A percentile compares a stretch with the other conserved stretches of the same genome.
Conservation (phyloP, 768 basidiomycete species). For the Coprinellus micaceus region DNA sequence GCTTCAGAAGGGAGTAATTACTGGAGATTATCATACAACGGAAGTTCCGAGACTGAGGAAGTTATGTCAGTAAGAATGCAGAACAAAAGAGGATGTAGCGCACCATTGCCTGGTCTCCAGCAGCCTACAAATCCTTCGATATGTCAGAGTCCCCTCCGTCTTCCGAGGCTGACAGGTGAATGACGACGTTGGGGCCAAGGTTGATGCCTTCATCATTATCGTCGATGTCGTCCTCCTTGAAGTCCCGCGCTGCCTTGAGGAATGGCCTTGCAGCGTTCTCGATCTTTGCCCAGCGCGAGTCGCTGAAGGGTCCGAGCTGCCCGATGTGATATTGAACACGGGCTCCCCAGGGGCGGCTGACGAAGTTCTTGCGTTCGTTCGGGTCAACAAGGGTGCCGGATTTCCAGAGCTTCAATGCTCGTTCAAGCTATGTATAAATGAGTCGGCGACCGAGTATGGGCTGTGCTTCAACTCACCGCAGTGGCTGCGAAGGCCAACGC, state of each 20-base stretch:
- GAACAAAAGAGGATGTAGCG: too few species aligned
- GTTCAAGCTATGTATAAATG: neutral
- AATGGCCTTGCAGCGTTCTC: neutral
- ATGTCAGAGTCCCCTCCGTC: too few species aligned
- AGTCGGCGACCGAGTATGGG: too few species aligned
- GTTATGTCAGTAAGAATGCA: too few species aligned
- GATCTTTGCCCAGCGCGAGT: neutral
- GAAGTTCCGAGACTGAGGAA: too few species aligned
- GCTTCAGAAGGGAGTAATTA: too few species aligned
- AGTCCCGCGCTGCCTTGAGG: neutral
- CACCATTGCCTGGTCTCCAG: too few species aligned
- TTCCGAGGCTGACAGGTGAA: too few species aligned
- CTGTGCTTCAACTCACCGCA: too few species aligned
- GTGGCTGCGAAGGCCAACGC: constrained; percentile 2
- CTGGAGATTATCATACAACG: too few species aligned
- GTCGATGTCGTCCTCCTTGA: neutral
- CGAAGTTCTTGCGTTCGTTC: neutral
- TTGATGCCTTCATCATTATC: neutral
- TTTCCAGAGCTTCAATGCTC: neutral
- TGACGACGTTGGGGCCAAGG: too few species aligned
- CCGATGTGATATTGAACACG: neutral
- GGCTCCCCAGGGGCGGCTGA: neutral
- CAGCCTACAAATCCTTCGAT: too few species aligned
- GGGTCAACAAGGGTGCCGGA: neutral
- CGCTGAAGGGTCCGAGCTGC: neutral